Evolutionary conservation across 225 moss, liverwort and hornwort genomes (phyloP), one percentile per base, ranked within the genome.

Genomic region (Antitrichia curtipendula): DNA sequence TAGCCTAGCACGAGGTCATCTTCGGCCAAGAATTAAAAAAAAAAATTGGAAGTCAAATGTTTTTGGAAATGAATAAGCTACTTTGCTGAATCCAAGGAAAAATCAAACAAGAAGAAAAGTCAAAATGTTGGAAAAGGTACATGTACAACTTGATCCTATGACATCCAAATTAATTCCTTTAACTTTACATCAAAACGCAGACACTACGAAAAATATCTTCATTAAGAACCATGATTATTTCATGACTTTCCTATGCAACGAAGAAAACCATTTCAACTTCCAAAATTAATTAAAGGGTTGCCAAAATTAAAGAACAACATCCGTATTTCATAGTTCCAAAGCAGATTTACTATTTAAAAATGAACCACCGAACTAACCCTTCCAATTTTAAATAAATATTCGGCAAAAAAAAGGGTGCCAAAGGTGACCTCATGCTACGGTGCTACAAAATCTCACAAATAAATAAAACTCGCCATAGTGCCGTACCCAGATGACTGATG

Each of bases 1-100:
- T 6, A 34, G 3, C 6, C 0, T 19, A 64, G 6, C 10, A 5
- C 10, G 1, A 34, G 3, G 36, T 36, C 36, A 19, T 2, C 6
- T 64, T 10, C 1, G 3, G 1, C 3, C 2, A 9, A 64, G 14
- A 36, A 36, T 34, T 18, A 5, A 9, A 19, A 3, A 10, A n/a
- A n/a, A n/a, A n/a, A n/a, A n/a, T n/a, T n/a, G n/a, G n/a, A n/a
- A n/a, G n/a, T 7, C 12, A 13, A 22, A 18, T 13, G 4, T 1
- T 68, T 22, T 38, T 23, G 1, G 2, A 38, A 68, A 13, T 23
- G 22, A 23, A 40, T 8, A 7, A 38, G 23, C 8, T 4, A 38
- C 24, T 38, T 38, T 40, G 2, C 3, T 1, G 0, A 8, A 38
- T 23, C 3, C 7, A 13, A 68, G 0, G 13, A 68, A 38, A n/a